Conservation (phyloP, 306 rosid species). For the Castanea crenata region DNA sequence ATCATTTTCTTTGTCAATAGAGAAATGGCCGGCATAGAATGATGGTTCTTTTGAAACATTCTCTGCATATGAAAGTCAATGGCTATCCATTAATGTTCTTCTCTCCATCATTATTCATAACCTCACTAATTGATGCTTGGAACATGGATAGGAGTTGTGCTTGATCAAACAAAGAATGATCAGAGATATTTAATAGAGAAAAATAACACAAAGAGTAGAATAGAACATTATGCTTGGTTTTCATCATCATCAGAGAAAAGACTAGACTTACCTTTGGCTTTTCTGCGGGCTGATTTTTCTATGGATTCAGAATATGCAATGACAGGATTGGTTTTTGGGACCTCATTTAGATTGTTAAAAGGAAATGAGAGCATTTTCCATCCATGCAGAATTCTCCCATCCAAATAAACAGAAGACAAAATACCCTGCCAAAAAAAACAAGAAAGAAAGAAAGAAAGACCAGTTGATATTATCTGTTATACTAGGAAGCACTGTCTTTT, state of each 20-base stretch:
- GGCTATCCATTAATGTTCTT: neutral
- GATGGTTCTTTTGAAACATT: slow-evolving; percentile 61
- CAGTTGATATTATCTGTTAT: slow-evolving; percentile 15
- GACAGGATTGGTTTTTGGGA: slow-evolving; percentile 42
- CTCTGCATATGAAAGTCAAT: slow-evolving; percentile 40
- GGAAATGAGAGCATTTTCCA: slow-evolving; percentile 82
- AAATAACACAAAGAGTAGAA: neutral
- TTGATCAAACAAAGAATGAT: slow-evolving; percentile 5
- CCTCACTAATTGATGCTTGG: slow-evolving; percentile 10
- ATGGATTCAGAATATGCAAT: slow-evolving; percentile 35
- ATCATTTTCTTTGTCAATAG: slow-evolving; percentile 44
- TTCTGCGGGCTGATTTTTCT: slow-evolving; percentile 34
- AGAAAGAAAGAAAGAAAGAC: slow-evolving; percentile 4
- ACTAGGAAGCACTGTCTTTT: slow-evolving; percentile 10
- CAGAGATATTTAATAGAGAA: neutral
- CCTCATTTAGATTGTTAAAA: slow-evolving; percentile 63
- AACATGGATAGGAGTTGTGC: neutral
- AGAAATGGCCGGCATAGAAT: slow-evolving; percentile 68
- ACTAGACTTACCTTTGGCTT: slow-evolving; percentile 44
- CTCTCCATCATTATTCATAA: neutral
- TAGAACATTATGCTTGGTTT: slow-evolving; percentile 2
- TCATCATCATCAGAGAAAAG: slow-evolving; percentile 18
- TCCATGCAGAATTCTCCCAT: slow-evolving; percentile 36
- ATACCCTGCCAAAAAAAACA: slow-evolving; percentile 56
- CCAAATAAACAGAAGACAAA: slow-evolving; percentile 78